Base-by-base conservation (phyloP, 805 yeast species). In the Cyberlindnera maritima region DNA sequence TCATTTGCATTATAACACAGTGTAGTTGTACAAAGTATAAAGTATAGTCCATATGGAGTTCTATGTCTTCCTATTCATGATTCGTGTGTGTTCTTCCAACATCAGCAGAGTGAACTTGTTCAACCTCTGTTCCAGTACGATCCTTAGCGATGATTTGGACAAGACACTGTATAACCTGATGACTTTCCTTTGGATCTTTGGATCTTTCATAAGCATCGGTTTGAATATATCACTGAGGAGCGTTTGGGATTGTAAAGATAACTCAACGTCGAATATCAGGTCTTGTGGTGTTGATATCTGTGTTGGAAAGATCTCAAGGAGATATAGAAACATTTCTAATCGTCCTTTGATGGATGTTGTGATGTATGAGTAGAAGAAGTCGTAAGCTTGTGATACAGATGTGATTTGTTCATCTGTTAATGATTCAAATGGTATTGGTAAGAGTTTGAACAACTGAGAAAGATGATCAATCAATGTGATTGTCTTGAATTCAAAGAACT, bases 401-500 rank as follows among this genome's bases (percentile, higher is more conserved):
- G 31, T 18, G 5, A 28, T 11, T 28, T 28, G 31, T 14, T 28
- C 31, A 28, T 28, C 31, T 7, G 31, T 28, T 4, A 28, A 13
- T 7, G n/a, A 12, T 5, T 28, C 31, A 17, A 44, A 34, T 5
- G 23, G 4, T 8, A 21, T 45, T 14, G 21, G 14, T 2, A 46
- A 5, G 3, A 50, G 14, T 13, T 31, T 36, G 15, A 55, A 41
- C 9, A 62, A 44, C 6, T 18, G 39, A 19, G 52, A 41, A 18
- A 63, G 39, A 2, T 52, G 46, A 3, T 54, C 60, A 28, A 60
- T 54, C 12, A 66, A 35, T 26, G 44, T 48, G 1, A 51, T 56
- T 2, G 58, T 54, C n/a, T 59, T 58, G 39, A 51, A 57, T 23
- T 60, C 63, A 46, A 68, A 68, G 36, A 67, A 56, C 29, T 67